These are phyloP conservation scores for Fibroporia radiculosa DNA, from an alignment of 768 basidiomycete species.

Conservation along the genomic window DNA sequence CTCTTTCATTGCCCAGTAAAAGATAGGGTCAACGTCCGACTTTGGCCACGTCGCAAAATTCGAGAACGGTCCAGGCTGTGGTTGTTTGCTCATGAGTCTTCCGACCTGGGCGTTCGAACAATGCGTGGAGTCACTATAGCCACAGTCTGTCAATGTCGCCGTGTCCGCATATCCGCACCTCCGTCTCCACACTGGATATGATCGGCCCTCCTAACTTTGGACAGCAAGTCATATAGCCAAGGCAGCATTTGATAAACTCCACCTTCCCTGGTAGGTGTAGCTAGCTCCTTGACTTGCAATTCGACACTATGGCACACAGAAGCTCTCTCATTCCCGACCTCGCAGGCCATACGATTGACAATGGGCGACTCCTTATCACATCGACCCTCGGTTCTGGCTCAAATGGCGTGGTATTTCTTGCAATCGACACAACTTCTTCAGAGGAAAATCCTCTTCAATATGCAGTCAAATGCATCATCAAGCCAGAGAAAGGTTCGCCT, in stretches of 20 bases:
- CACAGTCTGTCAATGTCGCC: background rate
- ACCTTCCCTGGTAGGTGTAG: background rate
- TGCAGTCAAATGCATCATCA: constrained; percentile 22
- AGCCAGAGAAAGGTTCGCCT: constrained; percentile 10
- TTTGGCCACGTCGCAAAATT: too few species aligned
- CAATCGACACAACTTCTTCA: constrained; percentile 9
- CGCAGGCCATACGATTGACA: constrained; percentile 17
- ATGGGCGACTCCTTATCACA: constrained; percentile 16
- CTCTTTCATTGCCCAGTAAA: too few species aligned
- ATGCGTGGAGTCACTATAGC: too few species aligned
- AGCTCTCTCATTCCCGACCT: constrained; percentile 11
- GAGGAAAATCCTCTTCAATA: constrained; percentile 8
- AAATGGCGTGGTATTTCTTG: constrained; percentile 20
- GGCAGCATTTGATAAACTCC: constrained; percentile 4
- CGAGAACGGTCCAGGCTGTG: too few species aligned
- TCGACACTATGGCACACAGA: constrained; percentile 6
- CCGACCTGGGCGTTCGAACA: too few species aligned
- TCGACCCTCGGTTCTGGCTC: constrained; percentile 19
- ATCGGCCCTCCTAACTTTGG: background rate
- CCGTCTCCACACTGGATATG: constrained; percentile 1
- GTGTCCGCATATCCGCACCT: constrained; percentile 4
- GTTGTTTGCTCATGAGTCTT: too few species aligned
- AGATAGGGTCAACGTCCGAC: too few species aligned
- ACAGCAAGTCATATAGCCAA: background rate
- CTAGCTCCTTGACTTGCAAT: background rate